Percentiles rank a stretch among this genome's conserved stretches.
Evolutionary conservation across 23 red algal genomes (phyloP).

Genomic region (Gracilaria gracilis): DNA sequence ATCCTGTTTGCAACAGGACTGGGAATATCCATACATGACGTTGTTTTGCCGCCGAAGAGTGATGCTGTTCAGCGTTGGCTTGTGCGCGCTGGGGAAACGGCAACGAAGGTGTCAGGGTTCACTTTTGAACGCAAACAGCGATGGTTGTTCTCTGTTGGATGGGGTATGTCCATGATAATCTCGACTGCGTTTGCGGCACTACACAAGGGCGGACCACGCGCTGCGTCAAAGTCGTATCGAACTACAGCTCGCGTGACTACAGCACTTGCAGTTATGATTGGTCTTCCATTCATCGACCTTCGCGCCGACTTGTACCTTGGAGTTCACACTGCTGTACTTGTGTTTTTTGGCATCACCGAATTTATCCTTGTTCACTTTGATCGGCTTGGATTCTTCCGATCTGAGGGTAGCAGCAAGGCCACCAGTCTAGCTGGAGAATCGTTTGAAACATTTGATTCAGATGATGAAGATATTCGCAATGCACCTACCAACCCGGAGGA

Average conservation of each 20-base stretch:
- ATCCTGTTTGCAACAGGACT: constrained; percentile 70
- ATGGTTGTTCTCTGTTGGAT: constrained; percentile 74
- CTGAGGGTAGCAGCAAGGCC: constrained; percentile 23
- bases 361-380: constrained; percentile 70
- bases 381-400: constrained; percentile 66
- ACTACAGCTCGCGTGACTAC: background rate
- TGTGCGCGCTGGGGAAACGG: background rate
- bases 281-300: constrained; percentile 53
- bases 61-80: background rate
- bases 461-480: background rate
- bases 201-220: constrained; percentile 68
- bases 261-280: constrained; percentile 37
- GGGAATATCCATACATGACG: constrained; percentile 59
- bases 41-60: background rate
- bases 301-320: constrained; percentile 28
- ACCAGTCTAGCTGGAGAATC: background rate
- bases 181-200: constrained; percentile 22
- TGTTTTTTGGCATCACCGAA: constrained; percentile 25
- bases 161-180: constrained; percentile 50
- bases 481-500: background rate
- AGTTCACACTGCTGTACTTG: constrained; percentile 31
- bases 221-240: constrained; percentile 47
- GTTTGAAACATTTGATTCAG: constrained; percentile 8
- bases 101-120: background rate
- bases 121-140: constrained; percentile 35